These are phyloP conservation scores for Brassica carinata DNA, from an alignment of 345 rosid species.

Conservation along the genomic window DNA sequence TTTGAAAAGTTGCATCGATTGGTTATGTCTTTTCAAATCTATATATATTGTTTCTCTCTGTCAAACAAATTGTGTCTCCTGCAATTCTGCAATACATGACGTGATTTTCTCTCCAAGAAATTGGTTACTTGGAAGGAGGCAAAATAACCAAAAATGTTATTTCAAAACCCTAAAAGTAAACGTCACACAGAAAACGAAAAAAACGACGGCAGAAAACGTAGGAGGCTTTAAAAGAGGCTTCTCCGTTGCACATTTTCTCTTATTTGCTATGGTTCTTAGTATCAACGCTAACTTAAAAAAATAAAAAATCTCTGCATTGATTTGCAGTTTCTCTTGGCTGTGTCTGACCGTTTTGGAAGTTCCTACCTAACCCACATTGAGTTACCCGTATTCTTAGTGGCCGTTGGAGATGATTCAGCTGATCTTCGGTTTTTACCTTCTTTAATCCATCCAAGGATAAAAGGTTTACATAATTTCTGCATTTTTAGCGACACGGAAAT, in stretches of 20 bases:
- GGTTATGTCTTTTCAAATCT: too few species aligned
- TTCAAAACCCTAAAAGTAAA: too few species aligned
- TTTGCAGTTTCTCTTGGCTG: conserved; percentile 84
- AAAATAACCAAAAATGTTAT: too few species aligned
- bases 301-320: neutral
- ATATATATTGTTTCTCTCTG: too few species aligned
- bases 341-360: conserved; percentile 70
- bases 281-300: neutral
- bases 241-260: conserved; percentile 6
- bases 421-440: conserved; percentile 72
- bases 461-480: conserved; percentile 50
- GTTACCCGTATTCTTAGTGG: conserved; percentile 85
- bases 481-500: conserved; percentile 13
- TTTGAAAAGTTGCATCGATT: too few species aligned
- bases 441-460: conserved; percentile 58
- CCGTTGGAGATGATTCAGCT: conserved; percentile 84
- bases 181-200: too few species aligned
- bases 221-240: too few species aligned
- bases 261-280: neutral
- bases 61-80: too few species aligned
- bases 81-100: too few species aligned
- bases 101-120: too few species aligned
- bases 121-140: too few species aligned
- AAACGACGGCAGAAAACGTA: too few species aligned
- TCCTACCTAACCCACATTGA: conserved; percentile 75